Percentiles rank a stretch among this genome's conserved stretches.
phyloP scores from a whole-genome alignment of 176 grass and related monocot species.

The Zizania latifolia region DNA sequence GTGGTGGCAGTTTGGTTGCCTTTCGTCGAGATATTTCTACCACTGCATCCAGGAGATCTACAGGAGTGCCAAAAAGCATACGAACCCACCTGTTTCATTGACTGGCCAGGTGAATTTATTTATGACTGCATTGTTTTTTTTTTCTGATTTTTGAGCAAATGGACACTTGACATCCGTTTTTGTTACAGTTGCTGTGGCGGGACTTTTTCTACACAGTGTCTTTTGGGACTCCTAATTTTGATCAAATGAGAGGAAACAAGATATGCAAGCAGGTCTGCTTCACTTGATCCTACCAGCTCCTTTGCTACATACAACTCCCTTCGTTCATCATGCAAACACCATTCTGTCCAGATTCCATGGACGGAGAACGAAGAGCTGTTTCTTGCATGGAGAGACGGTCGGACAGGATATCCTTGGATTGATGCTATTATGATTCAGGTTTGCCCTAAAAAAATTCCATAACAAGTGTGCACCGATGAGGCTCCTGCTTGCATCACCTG shows the following conservation, averaged over 20 bases:
- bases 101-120: conserved; percentile 26
- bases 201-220: conserved; percentile 90
- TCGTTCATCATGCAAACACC: not conserved
- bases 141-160: too few relatives aligned
- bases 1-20: conserved; percentile 64
- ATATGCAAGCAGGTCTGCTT: conserved; percentile 73
- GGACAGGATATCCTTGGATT: conserved; percentile 91
- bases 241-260: conserved; percentile 72
- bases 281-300: not conserved
- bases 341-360: conserved; percentile 69
- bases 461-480: not conserved
- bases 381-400: conserved; percentile 74
- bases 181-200: conserved; percentile 65
- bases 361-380: conserved; percentile 59
- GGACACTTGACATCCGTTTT: not conserved
- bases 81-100: conserved; percentile 84
- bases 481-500: not conserved
- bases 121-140: not conserved
- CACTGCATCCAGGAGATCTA: conserved; percentile 69
- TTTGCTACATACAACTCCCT: not conserved
- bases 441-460: not conserved
- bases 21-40: conserved; percentile 91
- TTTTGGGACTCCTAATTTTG: conserved; percentile 80
- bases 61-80: conserved; percentile 50
- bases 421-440: conserved; percentile 99